A percentile compares a stretch with the other conserved stretches of the same genome.
phyloP scores from a whole-genome alignment of 805 yeast genomes.

The Barnettozyma salicaria region DNA sequence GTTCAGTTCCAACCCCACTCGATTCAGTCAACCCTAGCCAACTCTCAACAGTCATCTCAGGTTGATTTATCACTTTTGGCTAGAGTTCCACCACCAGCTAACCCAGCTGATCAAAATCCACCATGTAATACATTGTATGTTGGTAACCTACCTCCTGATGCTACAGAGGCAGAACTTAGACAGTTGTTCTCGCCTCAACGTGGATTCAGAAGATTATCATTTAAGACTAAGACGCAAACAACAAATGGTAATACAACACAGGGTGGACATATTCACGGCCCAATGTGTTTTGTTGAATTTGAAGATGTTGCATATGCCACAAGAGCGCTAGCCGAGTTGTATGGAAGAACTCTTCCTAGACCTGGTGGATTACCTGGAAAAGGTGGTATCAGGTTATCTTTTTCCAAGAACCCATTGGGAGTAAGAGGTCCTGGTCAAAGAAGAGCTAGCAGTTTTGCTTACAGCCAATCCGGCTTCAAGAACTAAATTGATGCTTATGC shows the following conservation, averaged over 20 bases:
- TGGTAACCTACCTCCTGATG: slow-evolving; percentile 96
- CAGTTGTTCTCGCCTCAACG: slow-evolving; percentile 80
- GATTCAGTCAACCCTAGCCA: slow-evolving; percentile 3
- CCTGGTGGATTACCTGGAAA: slow-evolving; percentile 63
- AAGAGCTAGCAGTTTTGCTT: slow-evolving; percentile 31
- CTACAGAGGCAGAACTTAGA: slow-evolving; percentile 87
- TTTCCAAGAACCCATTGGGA: slow-evolving; percentile 94
- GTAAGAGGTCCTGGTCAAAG: slow-evolving; percentile 69
- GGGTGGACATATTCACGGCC: slow-evolving; percentile 63
- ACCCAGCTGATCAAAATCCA: slow-evolving; percentile 98
- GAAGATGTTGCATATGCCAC: slow-evolving; percentile 95
- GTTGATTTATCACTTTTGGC: slow-evolving; percentile 69
- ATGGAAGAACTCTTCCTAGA: slow-evolving; percentile 87
- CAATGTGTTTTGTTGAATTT: slow-evolving; percentile 99
- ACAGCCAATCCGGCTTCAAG: slow-evolving; percentile 9
- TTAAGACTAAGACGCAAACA: slow-evolving; percentile 62
- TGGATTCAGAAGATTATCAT: slow-evolving; percentile 89
- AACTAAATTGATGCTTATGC: neutral
- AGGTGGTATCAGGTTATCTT: slow-evolving; percentile 92
- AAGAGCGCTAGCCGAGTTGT: slow-evolving; percentile 85
- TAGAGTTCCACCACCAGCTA: slow-evolving; percentile 85
- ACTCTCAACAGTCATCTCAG: slow-evolving; percentile 28
- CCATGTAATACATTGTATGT: slow-evolving; percentile 97
- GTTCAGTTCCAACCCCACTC: slow-evolving; percentile 2
- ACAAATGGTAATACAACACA: slow-evolving; percentile 30